These are phyloP conservation scores for Carex sylvatica DNA, from an alignment of 202 grass and related monocot genomes.

Conservation along the genomic window DNA sequence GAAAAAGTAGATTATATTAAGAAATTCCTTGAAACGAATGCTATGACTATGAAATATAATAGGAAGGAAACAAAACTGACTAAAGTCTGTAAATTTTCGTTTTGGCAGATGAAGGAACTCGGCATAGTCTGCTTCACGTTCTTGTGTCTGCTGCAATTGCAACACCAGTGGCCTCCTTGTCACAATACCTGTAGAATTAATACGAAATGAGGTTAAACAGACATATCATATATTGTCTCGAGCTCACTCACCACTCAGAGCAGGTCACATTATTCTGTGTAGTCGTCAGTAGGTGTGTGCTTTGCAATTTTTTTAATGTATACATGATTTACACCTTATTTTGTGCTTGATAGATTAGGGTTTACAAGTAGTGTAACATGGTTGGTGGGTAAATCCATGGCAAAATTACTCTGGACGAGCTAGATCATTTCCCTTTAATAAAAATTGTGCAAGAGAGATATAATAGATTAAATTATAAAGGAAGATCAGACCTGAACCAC, in stretches of 20 bases:
- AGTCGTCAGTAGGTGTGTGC: not conserved
- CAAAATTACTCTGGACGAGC: not conserved
- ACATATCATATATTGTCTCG: not conserved
- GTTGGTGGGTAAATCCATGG: not conserved
- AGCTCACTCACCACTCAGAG: too few relatives aligned
- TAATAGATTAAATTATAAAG: not conserved
- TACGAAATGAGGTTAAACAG: not conserved
- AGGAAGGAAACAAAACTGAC: conserved; percentile 28
- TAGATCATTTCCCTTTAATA: not conserved
- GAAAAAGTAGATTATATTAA: conserved; percentile 15
- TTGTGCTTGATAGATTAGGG: not conserved
- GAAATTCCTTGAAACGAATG: not conserved
- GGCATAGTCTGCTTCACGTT: conserved; percentile 44
- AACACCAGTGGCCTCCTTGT: conserved; percentile 63
- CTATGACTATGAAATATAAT: not conserved
- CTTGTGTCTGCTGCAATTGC: conserved; percentile 50
- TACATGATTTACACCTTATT: not conserved
- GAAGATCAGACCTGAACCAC: conserved; percentile 52
- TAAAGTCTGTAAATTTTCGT: conserved; percentile 58
- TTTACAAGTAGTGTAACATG: not conserved
- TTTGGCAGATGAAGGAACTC: conserved; percentile 66
- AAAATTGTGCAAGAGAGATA: not conserved
- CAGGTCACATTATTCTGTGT: too few relatives aligned
- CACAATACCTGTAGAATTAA: conserved; percentile 50
- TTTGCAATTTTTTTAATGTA: not conserved